Conservation (phyloP, 768 basidiomycete genomes). For the Pseudohyphozyma bogoriensis region DNA sequence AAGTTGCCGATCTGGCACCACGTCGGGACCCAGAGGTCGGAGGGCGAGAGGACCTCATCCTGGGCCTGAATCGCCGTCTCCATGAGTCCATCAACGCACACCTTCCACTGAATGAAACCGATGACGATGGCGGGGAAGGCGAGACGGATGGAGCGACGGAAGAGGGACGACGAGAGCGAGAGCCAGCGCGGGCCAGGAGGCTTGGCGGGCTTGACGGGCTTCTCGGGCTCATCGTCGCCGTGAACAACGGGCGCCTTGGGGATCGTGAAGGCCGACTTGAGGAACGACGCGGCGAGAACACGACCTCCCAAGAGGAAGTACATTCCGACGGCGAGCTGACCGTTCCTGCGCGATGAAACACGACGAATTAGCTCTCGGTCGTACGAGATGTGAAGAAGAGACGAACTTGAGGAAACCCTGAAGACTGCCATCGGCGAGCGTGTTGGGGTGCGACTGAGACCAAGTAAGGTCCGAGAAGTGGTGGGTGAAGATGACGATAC, state of each 20-base stretch:
- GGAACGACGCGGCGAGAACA: conserved; percentile 34
- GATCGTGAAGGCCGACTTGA: conserved; percentile 33
- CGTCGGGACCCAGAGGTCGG: conserved; percentile 34
- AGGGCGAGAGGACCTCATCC: conserved; percentile 29
- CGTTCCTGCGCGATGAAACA: conserved; percentile 18
- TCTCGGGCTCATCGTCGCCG: conserved; percentile 34
- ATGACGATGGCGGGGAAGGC: conserved; percentile 35
- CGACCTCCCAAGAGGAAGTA: conserved; percentile 37
- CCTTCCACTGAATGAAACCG: conserved; percentile 36
- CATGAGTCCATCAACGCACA: conserved; percentile 26
- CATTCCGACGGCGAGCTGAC: conserved; percentile 35
- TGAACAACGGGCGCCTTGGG: conserved; percentile 35
- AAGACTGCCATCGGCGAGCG: conserved; percentile 28
- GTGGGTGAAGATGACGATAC: conserved; percentile 37
- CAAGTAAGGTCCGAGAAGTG: conserved; percentile 35
- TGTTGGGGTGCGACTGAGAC: conserved; percentile 30
- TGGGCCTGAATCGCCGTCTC: conserved; percentile 21
- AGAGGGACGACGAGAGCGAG: conserved; percentile 35
- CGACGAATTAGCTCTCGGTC: not conserved
- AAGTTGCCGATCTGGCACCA: conserved; percentile 36
- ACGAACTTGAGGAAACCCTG: conserved; percentile 29
- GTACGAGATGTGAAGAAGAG: not conserved
- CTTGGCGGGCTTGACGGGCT: conserved; percentile 25
- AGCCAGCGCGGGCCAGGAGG: conserved; percentile 35
- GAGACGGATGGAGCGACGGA: conserved; percentile 37